Evolutionary conservation across 805 yeast genomes (phyloP), one percentile per base, ranked within the genome.

Genomic region (Helenozyma baotianmanensis): DNA sequence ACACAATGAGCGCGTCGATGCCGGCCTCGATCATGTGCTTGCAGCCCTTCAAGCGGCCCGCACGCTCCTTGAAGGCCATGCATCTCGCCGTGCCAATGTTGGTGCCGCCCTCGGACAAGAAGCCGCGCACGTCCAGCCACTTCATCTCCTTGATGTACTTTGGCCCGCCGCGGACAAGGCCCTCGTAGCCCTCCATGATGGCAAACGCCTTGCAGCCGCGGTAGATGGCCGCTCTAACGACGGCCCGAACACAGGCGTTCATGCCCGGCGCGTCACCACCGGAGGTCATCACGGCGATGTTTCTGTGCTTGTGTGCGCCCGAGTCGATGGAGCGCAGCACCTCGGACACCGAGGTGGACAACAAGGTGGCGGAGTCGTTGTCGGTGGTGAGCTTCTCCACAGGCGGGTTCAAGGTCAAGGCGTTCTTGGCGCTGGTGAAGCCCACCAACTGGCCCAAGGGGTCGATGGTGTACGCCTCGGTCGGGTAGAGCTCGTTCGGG

Each of bases 261-360:
- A 81, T 81, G 43, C 89, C 89, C 7, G 83, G 89, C 18, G 87
- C 80, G 51, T 81, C 89, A 47, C 89, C 89, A 38, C 89, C 89
- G 1, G 86, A 79, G 1, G 88, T 81, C 86, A 81, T 80, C 11
- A 81, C 83, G 1, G 80, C 89, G 38, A 81, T 78, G 43, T 56
- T 79, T 67, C 58, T 71, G 61, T 27, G 30, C 15, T 10, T 12
- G 6, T 15, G 16, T 4, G 23, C 12, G 13, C 17, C 24, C 29
- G 9, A 5, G 30, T 23, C 23, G 33, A 9, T 4, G 21, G 25
- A 16, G 28, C 28, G 9, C 25, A 11, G 14, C 13, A 23, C n/a
- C 23, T 37, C 41, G 6, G 49, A 42, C 8, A 30, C 34, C 3
- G 43, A 26, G 13, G 37, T 31, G 9, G 45, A 35, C 33, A 43